A percentile compares a stretch with the other conserved stretches of the same genome.
These are phyloP conservation scores for Albatrellus ellisii DNA, from an alignment of 768 basidiomycete genomes.

Conservation along the genomic window DNA sequence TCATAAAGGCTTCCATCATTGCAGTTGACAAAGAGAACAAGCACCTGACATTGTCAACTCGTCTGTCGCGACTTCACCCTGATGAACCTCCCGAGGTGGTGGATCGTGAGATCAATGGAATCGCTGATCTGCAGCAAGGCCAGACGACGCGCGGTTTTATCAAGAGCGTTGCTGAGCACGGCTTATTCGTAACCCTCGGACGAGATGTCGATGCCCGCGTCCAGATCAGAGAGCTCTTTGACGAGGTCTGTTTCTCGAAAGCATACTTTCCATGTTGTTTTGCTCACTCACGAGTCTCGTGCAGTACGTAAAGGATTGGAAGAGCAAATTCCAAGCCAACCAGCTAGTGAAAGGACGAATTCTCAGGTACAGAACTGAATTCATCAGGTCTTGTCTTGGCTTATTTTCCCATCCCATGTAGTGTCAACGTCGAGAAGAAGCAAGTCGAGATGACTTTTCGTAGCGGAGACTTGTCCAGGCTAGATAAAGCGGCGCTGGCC, in stretches of 20 bases:
- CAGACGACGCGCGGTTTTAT: slow-evolving; percentile 78
- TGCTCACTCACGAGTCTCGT: neutral
- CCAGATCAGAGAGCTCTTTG: slow-evolving; percentile 88
- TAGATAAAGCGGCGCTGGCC: slow-evolving; percentile 24
- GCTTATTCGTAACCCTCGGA: slow-evolving; percentile 81
- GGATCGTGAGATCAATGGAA: slow-evolving; percentile 53
- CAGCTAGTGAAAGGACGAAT: slow-evolving; percentile 85
- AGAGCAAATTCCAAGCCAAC: slow-evolving; percentile 60
- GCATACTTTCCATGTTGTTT: neutral
- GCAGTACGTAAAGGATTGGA: slow-evolving; percentile 95
- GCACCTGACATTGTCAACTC: slow-evolving; percentile 69
- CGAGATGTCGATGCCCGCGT: slow-evolving; percentile 80
- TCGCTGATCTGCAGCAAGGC: slow-evolving; percentile 57
- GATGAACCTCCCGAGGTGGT: slow-evolving; percentile 33
- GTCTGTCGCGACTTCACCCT: slow-evolving; percentile 55
- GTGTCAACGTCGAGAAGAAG: slow-evolving; percentile 55
- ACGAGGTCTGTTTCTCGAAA: slow-evolving; percentile 47
- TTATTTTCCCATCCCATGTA: slow-evolving; percentile 19
- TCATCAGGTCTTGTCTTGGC: neutral
- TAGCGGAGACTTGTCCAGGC: slow-evolving; percentile 38
- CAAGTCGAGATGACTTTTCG: slow-evolving; percentile 90
- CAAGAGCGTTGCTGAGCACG: slow-evolving; percentile 77
- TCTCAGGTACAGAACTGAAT: slow-evolving; percentile 37
- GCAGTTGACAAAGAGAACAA: slow-evolving; percentile 51
- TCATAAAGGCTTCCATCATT: slow-evolving; percentile 62